Percentiles rank a stretch among this genome's conserved stretches.
Conservation (phyloP, 225 moss, liverwort and hornwort genomes). For the Climacium dendroides region DNA sequence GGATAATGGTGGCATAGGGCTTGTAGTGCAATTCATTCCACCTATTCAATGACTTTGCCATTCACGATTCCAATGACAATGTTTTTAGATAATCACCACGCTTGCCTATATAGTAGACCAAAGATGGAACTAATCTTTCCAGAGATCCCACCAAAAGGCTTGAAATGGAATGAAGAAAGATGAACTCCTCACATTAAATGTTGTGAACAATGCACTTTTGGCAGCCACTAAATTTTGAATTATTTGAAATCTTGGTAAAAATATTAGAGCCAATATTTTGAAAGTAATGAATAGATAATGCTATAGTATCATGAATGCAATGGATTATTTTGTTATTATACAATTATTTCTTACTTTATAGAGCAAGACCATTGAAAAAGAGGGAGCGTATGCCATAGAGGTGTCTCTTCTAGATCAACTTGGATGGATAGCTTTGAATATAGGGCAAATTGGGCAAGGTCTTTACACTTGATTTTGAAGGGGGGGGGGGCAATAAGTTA, state of each 20-base stretch:
- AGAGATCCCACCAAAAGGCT: neutral
- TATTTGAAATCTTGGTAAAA: neutral
- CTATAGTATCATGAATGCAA: neutral
- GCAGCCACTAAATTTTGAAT: neutral
- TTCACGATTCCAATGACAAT: neutral
- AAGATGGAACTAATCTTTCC: fast-evolving
- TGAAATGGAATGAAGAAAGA: neutral
- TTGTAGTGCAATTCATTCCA: no score
- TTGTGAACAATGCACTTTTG: neutral
- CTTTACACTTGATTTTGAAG: no score
- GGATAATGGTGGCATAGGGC: no score
- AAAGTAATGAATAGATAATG: neutral
- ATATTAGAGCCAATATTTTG: neutral
- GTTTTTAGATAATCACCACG: neutral
- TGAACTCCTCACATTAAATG: neutral
- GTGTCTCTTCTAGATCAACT: no score
- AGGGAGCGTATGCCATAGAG: no score
- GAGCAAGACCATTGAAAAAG: fast-evolving
- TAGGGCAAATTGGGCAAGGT: no score
- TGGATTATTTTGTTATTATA: neutral
- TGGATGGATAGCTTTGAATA: no score
- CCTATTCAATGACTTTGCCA: neutral
- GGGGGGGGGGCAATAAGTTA: no score
- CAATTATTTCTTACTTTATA: no score
- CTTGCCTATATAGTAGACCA: fast-evolving